Conservation (phyloP, 805 yeast genomes). For the Metschnikowia matae region DNA sequence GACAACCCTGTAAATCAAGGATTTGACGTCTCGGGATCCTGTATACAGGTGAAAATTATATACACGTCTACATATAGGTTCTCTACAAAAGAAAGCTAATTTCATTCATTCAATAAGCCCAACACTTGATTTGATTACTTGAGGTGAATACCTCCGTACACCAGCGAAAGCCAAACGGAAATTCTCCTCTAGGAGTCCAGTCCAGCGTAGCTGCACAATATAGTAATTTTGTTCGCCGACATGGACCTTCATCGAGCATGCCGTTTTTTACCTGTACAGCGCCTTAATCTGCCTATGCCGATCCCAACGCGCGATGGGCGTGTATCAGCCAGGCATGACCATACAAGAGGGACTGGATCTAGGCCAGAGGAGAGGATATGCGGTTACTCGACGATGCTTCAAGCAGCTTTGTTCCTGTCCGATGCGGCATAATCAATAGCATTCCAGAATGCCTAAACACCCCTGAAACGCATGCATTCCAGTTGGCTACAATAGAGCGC, state of each 20-base stretch:
- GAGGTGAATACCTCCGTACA: too few relatives aligned
- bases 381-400: background rate
- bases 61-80: too few relatives aligned
- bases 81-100: too few relatives aligned
- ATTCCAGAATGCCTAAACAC: background rate
- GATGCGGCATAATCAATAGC: background rate
- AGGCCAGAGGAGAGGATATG: background rate
- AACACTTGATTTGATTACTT: too few relatives aligned
- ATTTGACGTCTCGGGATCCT: too few relatives aligned
- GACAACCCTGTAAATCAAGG: too few relatives aligned
- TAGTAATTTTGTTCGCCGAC: background rate
- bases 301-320: background rate
- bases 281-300: background rate
- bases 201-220: background rate
- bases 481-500: background rate
- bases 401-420: background rate
- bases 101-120: too few relatives aligned
- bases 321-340: background rate
- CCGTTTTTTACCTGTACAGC: background rate
- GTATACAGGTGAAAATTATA: too few relatives aligned
- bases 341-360: background rate
- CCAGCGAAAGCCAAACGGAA: too few relatives aligned
- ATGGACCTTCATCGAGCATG: background rate
- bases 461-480: background rate
- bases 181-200: too few relatives aligned